Conservation (phyloP, 169 alveolate genomes). For the Cryptosporidium ubiquitum region DNA sequence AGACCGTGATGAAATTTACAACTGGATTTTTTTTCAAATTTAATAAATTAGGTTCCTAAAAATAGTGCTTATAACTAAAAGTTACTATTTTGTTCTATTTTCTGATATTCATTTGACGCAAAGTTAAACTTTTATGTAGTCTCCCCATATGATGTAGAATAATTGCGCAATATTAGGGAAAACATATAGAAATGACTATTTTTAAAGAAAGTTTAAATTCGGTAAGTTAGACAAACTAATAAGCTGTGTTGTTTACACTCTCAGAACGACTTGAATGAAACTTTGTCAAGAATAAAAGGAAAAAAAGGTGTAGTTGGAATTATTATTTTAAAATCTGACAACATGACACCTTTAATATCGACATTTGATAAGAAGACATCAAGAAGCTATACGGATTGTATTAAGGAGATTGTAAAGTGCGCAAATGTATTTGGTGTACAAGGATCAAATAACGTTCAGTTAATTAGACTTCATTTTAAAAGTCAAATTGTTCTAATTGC, state of each 20-base stretch:
- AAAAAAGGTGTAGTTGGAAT: conserved; percentile 66
- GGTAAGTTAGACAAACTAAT: conserved; percentile 5
- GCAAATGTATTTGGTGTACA: conserved; percentile 34
- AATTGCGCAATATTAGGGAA: conserved; percentile 23
- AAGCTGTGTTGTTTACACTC: neutral
- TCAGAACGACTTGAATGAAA: conserved; percentile 22
- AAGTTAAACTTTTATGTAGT: neutral
- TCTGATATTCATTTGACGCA: neutral
- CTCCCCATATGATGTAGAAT: conserved; percentile 1
- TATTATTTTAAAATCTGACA: conserved; percentile 28
- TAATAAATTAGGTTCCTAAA: neutral
- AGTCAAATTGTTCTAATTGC: conserved; percentile 42
- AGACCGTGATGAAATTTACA: neutral
- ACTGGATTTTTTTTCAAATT: neutral
- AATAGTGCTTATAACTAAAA: neutral
- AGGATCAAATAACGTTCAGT: conserved; percentile 12
- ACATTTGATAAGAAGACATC: conserved; percentile 71
- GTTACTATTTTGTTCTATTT: neutral
- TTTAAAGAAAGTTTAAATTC: conserved; percentile 46
- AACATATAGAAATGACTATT: neutral
- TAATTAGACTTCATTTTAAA: conserved; percentile 50
- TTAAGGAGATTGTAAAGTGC: conserved; percentile 5
- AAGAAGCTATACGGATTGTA: conserved; percentile 2
- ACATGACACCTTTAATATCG: conserved; percentile 29
- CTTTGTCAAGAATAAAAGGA: conserved; percentile 64